Evolutionary conservation across 805 yeast species (phyloP), one percentile per base, ranked within the genome.

Genomic region (Myxozyma vanderwaltii): DNA sequence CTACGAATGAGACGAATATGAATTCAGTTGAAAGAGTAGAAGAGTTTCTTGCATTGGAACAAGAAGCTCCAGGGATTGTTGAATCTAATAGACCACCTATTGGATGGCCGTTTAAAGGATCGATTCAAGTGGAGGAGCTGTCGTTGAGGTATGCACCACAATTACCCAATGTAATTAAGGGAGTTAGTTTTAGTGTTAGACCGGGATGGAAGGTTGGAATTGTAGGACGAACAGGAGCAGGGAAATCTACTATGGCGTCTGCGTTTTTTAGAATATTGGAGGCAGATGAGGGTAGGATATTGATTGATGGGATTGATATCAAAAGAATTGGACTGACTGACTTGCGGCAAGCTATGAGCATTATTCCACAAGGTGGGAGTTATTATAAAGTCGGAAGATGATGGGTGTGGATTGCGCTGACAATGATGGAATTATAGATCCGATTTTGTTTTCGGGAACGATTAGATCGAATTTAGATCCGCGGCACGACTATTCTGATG

Each of bases 151-250:
- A 88, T 72, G 80, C 91, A 68, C 82, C 81, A 8, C 81, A 78
- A 1, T 76, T 88, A 50, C 92, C 92, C 2, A 71, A 78, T 29
- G 92, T 86, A 1, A 75, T 88, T 69, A 81, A 85, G 61, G 74
- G 83, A 61, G 74, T 88, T 56, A 72, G 72, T 44, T 75, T 86
- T 44, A 71, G 72, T 7, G 76, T 87, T 48, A 71, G 76, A 8
- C 79, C 85, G 0, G 75, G 79, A n/a, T 89, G 88, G 70, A 88
- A 86, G 68, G 81, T 89, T 65, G 96, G 96, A 51, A 85, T 89
- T 56, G 87, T 92, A 76, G 96, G 96, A 48, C 80, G 96, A 71
- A 89, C 96, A 0, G 96, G 96, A 67, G 95, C 96, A 2, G 96
- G 96, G 50, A 88, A 88, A 71, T 83, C 89, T 8, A 82, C 91